phyloP scores from a whole-genome alignment of 768 basidiomycete species.

The Mrakia hoshinonis region DNA sequence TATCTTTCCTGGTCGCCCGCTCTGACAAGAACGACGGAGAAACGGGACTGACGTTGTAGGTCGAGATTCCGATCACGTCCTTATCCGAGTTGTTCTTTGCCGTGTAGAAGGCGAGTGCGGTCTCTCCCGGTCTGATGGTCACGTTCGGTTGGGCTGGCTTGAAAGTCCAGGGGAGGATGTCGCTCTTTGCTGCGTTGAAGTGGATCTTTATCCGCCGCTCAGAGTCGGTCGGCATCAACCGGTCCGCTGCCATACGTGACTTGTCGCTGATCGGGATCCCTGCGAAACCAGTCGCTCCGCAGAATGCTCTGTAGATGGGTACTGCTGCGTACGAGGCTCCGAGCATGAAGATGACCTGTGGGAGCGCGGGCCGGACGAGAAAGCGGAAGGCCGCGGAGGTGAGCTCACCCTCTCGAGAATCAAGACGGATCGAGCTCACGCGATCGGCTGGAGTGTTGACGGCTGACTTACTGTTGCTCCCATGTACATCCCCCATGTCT shows the following conservation, averaged over 20 bases:
- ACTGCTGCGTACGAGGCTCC: conserved; percentile 96
- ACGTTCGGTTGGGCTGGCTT: conserved; percentile 83
- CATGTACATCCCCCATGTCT: neutral
- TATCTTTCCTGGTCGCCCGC: too few species aligned
- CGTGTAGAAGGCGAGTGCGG: conserved; percentile 89
- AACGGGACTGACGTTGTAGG: conserved; percentile 61
- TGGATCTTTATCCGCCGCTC: conserved; percentile 71
- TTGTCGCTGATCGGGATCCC: conserved; percentile 85
- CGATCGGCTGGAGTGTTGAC: neutral
- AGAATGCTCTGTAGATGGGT: conserved; percentile 95
- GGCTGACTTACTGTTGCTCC: neutral
- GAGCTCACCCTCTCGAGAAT: neutral
- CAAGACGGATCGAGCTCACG: neutral
- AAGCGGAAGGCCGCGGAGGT: neutral
- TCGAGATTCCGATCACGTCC: conserved; percentile 96
- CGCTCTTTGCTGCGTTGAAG: conserved; percentile 87
- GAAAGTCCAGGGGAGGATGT: conserved; percentile 87
- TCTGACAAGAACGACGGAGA: neutral
- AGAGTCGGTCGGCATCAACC: conserved; percentile 25
- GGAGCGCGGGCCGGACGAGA: neutral
- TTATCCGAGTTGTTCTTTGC: conserved; percentile 74
- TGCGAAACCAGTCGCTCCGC: conserved; percentile 91
- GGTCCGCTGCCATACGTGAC: conserved; percentile 37
- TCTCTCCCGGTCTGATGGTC: conserved; percentile 86
- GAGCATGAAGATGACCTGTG: conserved; percentile 63